phyloP scores from a whole-genome alignment of 2,329 filamentous ascomycete genomes.

The Colletotrichum caudatum region DNA sequence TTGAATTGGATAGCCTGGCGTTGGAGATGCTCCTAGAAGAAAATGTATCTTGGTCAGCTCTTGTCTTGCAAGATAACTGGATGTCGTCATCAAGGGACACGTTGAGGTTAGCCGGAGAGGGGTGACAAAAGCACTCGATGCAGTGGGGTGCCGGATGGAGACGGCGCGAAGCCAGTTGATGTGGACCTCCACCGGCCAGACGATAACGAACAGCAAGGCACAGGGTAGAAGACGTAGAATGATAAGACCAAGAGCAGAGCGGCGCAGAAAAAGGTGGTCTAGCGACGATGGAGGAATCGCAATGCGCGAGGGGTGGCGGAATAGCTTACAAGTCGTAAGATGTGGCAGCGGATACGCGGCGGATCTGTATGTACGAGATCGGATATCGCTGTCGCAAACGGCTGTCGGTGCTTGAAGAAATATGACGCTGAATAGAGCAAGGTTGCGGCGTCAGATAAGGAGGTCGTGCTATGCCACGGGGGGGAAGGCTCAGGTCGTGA shows the following conservation, averaged over 20 bases:
- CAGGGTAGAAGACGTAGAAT: neutral
- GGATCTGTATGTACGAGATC: neutral
- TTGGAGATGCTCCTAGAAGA: neutral
- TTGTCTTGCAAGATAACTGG: neutral
- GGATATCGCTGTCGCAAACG: conserved; percentile 4
- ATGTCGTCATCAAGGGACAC: neutral
- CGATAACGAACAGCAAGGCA: no score
- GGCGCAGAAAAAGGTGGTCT: neutral
- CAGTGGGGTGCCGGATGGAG: neutral
- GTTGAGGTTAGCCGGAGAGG: neutral
- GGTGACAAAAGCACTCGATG: neutral
- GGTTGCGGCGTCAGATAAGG: neutral
- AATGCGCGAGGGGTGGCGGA: neutral
- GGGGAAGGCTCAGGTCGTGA: neutral
- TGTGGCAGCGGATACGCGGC: neutral
- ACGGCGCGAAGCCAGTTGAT: neutral
- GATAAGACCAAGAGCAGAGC: no score
- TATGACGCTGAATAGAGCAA: neutral
- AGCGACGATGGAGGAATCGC: neutral
- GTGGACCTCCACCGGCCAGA: neutral
- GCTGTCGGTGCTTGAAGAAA: neutral
- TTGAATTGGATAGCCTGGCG: neutral
- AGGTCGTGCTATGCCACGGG: neutral
- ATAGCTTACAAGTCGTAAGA: conserved; percentile 16
- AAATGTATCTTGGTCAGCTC: neutral